Evolutionary conservation across 2,329 filamentous ascomycete genomes (phyloP).

Genomic region (Fusarium multiceps): DNA sequence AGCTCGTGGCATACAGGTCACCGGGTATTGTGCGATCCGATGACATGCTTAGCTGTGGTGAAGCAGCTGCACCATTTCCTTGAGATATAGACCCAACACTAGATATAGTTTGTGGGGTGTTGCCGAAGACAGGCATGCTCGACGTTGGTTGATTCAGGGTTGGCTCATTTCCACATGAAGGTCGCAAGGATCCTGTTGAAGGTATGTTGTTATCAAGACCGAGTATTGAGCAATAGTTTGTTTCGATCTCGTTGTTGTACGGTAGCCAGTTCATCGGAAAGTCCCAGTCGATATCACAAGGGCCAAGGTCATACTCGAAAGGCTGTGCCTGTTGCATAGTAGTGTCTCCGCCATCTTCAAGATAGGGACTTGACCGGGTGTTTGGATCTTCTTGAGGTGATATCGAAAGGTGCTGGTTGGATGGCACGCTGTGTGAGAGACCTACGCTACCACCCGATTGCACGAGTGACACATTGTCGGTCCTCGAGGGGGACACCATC

Average conservation of each 20-base stretch:
- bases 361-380: background rate
- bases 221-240: slow-evolving; percentile 38
- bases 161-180: background rate
- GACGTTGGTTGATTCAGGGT: background rate
- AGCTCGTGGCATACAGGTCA: slow-evolving; percentile 35
- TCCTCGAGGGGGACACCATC: background rate
- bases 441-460: background rate
- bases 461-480: background rate
- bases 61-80: background rate
- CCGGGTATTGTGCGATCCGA: slow-evolving; percentile 11
- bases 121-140: background rate
- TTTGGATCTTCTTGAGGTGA: background rate
- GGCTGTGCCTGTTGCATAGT: background rate
- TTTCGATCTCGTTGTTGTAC: slow-evolving; percentile 35
- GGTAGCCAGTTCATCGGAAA: slow-evolving; percentile 45
- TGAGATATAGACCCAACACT: slow-evolving; percentile 1
- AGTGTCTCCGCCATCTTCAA: background rate
- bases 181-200: background rate
- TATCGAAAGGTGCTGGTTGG: background rate
- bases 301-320: slow-evolving; percentile 3
- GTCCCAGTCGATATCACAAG: slow-evolving; percentile 28
- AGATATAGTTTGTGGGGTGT: background rate
- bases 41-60: slow-evolving; percentile 5
- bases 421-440: background rate
- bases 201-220: background rate